Base-by-base conservation (phyloP, 2,329 filamentous ascomycete species). In the Amauroascus verrucosus region DNA sequence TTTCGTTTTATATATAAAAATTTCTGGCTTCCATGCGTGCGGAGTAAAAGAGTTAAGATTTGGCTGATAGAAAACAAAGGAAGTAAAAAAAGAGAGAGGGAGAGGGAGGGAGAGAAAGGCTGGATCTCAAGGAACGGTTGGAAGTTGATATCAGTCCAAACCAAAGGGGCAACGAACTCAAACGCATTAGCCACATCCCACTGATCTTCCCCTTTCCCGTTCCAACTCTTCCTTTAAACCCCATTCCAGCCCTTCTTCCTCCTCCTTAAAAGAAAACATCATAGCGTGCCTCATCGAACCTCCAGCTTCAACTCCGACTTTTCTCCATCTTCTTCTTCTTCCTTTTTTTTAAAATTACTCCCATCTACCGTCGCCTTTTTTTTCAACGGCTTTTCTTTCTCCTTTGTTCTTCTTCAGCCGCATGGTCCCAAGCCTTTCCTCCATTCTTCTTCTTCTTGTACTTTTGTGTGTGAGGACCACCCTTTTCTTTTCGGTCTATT, bases 191-290 rank as follows among this genome's bases (percentile, higher is more conserved):
- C 47, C 47, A 50, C 47, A 40, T 38, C 47, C 47, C 47, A 50
- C 47, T 32, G 48, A 51, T 51, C 48, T 51, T 50, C 47, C 48
- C 48, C 38, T 37, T 37, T 48, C 46, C 51, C 51, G 32, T 48
- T 41, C 51, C 44, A 44, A 32, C 18, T 32, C 14, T n/a, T 9
- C 45, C 45, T 30, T n/a, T 11, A 20, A 8, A 30, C 26, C 22
- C 14, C 11, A 20, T 24, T 46, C 5, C 30, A 16, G 2, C 30
- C 11, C 28, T n/a, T n/a, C 22, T 38, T 33, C 37, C 20, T 30
- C 46, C 46, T 38, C 28, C 33, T 24, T 44, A 16, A 30, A 40
- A 14, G 14, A 26, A 35, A 47, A 32, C 41, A 37, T 30, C 41
- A 47, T 28, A 26, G 32, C 40, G 5, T 30, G 4, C 26, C 26